Evolutionary conservation across 768 basidiomycete genomes (phyloP).

Genomic region (Termitomyces sp.): DNA sequence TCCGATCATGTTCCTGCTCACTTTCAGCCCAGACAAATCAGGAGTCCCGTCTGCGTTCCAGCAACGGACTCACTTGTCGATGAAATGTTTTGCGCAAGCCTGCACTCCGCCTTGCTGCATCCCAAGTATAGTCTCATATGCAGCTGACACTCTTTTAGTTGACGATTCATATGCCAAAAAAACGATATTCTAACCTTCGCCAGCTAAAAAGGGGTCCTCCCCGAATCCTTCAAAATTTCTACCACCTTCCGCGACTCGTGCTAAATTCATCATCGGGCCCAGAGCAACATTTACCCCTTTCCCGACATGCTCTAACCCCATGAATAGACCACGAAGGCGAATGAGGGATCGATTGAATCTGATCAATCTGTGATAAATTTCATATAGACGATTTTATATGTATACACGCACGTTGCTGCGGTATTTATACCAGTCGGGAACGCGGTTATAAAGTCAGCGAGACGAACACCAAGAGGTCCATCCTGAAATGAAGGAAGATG

Average conservation of each 20-base stretch:
- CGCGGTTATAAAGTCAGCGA: slow-evolving; percentile 51
- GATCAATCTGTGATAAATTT: neutral
- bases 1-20: slow-evolving; percentile 66
- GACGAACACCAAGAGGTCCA: slow-evolving; percentile 61
- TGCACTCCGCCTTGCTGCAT: slow-evolving; percentile 78
- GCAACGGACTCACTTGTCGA: slow-evolving; percentile 56
- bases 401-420: slow-evolving; percentile 52
- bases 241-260: slow-evolving; percentile 58
- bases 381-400: neutral
- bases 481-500: slow-evolving; percentile 7
- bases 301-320: slow-evolving; percentile 68
- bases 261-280: slow-evolving; percentile 70
- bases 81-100: slow-evolving; percentile 82
- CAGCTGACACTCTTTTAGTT: slow-evolving; percentile 17
- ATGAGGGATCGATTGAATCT: slow-evolving; percentile 50
- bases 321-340: slow-evolving; percentile 60
- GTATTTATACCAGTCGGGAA: slow-evolving; percentile 67
- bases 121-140: slow-evolving; percentile 80
- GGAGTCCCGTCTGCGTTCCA: neutral
- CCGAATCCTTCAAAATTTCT: slow-evolving; percentile 85
- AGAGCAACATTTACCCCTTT: slow-evolving; percentile 76
- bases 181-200: slow-evolving; percentile 34
- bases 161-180: no score
- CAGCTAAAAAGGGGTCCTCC: slow-evolving; percentile 69
- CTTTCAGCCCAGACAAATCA: slow-evolving; percentile 24